These are phyloP conservation scores for Coprinopsis marcescibilis DNA, from an alignment of 768 basidiomycete species.

Conservation along the genomic window DNA sequence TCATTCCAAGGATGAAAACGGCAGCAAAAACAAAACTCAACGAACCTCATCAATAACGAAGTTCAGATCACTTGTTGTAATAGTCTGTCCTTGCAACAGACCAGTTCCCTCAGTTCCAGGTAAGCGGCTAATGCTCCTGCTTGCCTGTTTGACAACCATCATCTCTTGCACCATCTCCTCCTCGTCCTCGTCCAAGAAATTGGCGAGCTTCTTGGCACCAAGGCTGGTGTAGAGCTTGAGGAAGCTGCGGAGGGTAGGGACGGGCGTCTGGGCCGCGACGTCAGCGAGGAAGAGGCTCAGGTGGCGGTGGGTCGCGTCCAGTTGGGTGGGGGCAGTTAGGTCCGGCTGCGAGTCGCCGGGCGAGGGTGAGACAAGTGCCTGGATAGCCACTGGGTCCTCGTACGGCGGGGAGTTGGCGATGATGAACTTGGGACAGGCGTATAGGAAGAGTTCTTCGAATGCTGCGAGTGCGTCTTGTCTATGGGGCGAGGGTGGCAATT, in stretches of 20 bases:
- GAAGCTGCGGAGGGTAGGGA: slow-evolving; percentile 85
- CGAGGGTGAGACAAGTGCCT: slow-evolving; percentile 36
- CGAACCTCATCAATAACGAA: slow-evolving; percentile 91
- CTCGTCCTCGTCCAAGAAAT: slow-evolving; percentile 87
- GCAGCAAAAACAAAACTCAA: slow-evolving; percentile 11
- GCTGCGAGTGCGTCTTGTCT: slow-evolving; percentile 71
- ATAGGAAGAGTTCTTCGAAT: slow-evolving; percentile 90
- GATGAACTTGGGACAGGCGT: slow-evolving; percentile 96
- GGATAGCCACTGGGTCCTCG: slow-evolving; percentile 65
- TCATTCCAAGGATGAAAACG: background rate
- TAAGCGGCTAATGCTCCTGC: slow-evolving; percentile 69
- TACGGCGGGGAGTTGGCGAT: slow-evolving; percentile 92
- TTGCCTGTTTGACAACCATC: slow-evolving; percentile 92
- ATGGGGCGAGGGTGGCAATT: slow-evolving; percentile 8
- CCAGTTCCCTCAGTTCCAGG: slow-evolving; percentile 47
- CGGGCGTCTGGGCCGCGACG: slow-evolving; percentile 66
- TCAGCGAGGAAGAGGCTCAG: slow-evolving; percentile 80
- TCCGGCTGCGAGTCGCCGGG: slow-evolving; percentile 28
- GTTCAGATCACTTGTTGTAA: slow-evolving; percentile 89
- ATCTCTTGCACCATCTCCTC: slow-evolving; percentile 94
- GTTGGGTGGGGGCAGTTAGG: slow-evolving; percentile 25
- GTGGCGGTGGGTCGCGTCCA: slow-evolving; percentile 80
- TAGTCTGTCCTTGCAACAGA: slow-evolving; percentile 79
- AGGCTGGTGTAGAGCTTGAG: slow-evolving; percentile 94
- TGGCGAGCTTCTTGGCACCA: slow-evolving; percentile 85